Evolutionary conservation across 495 filamentous ascomycete genomes (phyloP), one percentile per base, ranked within the genome.

Genomic region (Daldinia concentrica): DNA sequence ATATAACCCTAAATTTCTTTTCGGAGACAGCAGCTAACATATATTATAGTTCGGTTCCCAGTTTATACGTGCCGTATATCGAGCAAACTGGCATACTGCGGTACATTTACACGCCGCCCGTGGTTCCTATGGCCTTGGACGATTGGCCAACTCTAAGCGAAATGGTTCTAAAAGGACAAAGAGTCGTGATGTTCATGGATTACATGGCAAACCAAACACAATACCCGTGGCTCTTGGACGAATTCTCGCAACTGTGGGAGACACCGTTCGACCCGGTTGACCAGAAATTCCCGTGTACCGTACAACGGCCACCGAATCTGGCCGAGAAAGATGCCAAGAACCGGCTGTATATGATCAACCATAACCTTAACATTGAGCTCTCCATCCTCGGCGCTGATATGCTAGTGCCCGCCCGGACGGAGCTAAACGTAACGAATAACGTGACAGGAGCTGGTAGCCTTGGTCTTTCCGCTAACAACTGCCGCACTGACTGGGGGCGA

Each of bases 281-380:
- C 61, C 72, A 82, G 1, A 84, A 76, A 1, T 92, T 92, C 76
- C 92, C 91, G 64, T 94, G 92, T 75, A 80, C 75, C 1, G 86
- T 91, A 26, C 84, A 93, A 64, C 86, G 92, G 1, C 92, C 92
- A 15, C 90, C 92, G 0, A 83, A 85, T 5, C 77, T 94, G 62
- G 72, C 72, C 29, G 68, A 76, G 6, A 74, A 83, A 6, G 83
- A 88, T 27, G 87, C 87, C 1, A 78, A 81, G 64, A 82, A 85
- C 5, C 83, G 91, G 55, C 84, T 97, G 83, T 96, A 96, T 66
- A 89, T 97, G 81, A 92, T 92, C 64, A 98, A 98, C 72, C 95
- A 98, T 78, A 97, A 97, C 76, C 81, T 97, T 26, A 96, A 97
- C 76, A 80, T 90, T 50, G 86, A 93, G 69, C 81, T 96, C 34